phyloP scores from a whole-genome alignment of 495 filamentous ascomycete genomes.

The Niebla homalea region DNA sequence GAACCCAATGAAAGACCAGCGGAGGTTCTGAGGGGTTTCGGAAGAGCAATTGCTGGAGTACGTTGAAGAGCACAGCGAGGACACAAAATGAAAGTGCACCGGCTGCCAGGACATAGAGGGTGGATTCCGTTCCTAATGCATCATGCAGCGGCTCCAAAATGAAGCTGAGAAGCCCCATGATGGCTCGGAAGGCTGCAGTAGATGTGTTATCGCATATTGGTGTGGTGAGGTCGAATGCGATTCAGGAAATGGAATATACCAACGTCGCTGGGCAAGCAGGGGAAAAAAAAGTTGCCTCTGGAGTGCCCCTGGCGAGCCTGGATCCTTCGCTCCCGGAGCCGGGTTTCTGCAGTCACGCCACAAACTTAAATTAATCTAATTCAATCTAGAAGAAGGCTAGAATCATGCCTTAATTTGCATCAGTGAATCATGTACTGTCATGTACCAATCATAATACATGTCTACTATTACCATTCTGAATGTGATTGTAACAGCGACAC shows the following conservation, averaged over 20 bases:
- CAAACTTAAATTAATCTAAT: too few relatives aligned
- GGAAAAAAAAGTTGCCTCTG: neutral
- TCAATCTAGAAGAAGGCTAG: too few relatives aligned
- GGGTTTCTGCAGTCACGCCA: too few relatives aligned
- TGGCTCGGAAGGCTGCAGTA: neutral
- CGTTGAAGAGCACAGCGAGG: slow-evolving; percentile 48
- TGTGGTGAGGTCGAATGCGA: neutral
- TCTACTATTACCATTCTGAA: too few relatives aligned
- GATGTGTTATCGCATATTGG: neutral
- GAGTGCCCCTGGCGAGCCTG: too few relatives aligned
- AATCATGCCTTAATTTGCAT: too few relatives aligned
- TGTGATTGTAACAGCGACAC: too few relatives aligned
- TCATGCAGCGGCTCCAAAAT: slow-evolving; percentile 5
- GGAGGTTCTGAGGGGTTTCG: slow-evolving; percentile 63
- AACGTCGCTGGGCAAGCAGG: neutral
- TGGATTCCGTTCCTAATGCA: slow-evolving; percentile 7
- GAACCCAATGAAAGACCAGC: slow-evolving; percentile 74
- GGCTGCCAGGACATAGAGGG: slow-evolving; percentile 24
- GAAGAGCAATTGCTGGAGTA: slow-evolving; percentile 54
- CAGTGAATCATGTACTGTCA: too few relatives aligned
- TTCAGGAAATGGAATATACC: neutral
- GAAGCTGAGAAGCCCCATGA: slow-evolving; percentile 10
- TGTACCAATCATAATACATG: too few relatives aligned
- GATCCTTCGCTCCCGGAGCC: too few relatives aligned
- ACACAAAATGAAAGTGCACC: slow-evolving; percentile 29